Base-by-base conservation (phyloP, 495 filamentous ascomycete species). In the Penicillium simplicissimum region DNA sequence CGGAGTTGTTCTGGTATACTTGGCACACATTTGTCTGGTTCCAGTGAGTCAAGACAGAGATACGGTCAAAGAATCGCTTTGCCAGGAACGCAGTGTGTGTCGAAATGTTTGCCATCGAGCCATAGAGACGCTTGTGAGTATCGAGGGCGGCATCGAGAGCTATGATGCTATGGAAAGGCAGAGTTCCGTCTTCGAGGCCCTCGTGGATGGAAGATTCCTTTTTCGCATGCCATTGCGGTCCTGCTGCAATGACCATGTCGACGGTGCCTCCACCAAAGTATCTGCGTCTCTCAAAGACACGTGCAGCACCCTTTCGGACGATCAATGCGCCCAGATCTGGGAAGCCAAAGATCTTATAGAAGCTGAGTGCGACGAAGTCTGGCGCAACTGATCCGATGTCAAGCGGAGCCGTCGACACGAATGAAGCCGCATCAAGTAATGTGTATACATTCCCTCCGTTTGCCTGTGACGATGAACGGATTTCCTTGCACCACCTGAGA, bases 211-310 rank as follows among this genome's bases (percentile, higher is more conserved):
- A 82, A 8, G 86, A 80, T 23, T 78, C 76, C 67, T 94, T 95
- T 54, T 84, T 82, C 1, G 85, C 87, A 78, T 94, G 88, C 88
- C 90, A 96, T 58, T 73, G 65, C 23, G 45, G 56, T 10, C 64
- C 71, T 7, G 57, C 33, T 3, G 74, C 74, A 21, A 77, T 38
- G 11, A 89, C 85, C 83, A 95, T 89, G 63, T 96, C 93, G 1
- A 97, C 93, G 0, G 94, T 98, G 7, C 94, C 94, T n/a, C 94
- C 94, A 2, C 94, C 94, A 71, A 98, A 98, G 67, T 94, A 98
- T 64, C 75, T 83, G 45, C 92, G 84, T 25, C 80, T 76, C 40
- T 77, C 72, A 43, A 97, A 85, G 1, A 89, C 76, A 23, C 76
- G 68, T 1, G 81, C 85, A n/a, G 88, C 82, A 36, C 80, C 80